Evolutionary conservation across 805 yeast genomes (phyloP).

Genomic region (Sugiyamaella valdiviana): DNA sequence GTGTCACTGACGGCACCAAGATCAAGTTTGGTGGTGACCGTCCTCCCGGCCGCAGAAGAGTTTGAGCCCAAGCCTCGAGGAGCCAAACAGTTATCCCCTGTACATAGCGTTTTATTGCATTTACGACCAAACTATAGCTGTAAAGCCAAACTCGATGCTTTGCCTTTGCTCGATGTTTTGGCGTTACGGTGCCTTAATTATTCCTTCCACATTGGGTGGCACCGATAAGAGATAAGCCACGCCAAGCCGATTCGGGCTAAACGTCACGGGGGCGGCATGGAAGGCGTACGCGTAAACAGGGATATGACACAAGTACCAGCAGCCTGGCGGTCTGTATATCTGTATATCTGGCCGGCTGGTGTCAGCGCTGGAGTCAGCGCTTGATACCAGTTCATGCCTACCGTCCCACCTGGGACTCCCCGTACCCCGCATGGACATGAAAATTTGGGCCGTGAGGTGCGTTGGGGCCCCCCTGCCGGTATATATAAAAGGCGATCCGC

Average conservation of each 20-base stretch:
- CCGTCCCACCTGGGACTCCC: too few relatives aligned
- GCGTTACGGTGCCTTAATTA: not conserved
- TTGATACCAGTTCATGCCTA: too few relatives aligned
- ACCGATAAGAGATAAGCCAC: not conserved
- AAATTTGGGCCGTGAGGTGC: not conserved
- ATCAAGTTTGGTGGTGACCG: slow-evolving; percentile 91
- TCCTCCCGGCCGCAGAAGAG: slow-evolving; percentile 65
- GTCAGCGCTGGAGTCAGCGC: too few relatives aligned
- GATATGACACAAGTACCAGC: not conserved
- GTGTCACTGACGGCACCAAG: slow-evolving; percentile 72
- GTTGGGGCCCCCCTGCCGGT: not conserved
- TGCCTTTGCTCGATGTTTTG: not conserved
- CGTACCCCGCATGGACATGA: not conserved
- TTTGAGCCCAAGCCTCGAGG: too few relatives aligned
- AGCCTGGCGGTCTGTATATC: not conserved
- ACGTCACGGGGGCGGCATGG: not conserved
- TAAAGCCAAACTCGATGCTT: not conserved
- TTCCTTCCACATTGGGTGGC: not conserved
- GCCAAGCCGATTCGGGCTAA: not conserved
- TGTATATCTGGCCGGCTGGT: too few relatives aligned
- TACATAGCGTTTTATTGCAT: not conserved
- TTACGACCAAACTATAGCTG: not conserved
- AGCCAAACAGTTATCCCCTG: slow-evolving; percentile 1
- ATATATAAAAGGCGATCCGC: not conserved
- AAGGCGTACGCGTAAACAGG: too few relatives aligned